Conservation (phyloP, 768 basidiomycete genomes). For the Boletellus ananiceps region DNA sequence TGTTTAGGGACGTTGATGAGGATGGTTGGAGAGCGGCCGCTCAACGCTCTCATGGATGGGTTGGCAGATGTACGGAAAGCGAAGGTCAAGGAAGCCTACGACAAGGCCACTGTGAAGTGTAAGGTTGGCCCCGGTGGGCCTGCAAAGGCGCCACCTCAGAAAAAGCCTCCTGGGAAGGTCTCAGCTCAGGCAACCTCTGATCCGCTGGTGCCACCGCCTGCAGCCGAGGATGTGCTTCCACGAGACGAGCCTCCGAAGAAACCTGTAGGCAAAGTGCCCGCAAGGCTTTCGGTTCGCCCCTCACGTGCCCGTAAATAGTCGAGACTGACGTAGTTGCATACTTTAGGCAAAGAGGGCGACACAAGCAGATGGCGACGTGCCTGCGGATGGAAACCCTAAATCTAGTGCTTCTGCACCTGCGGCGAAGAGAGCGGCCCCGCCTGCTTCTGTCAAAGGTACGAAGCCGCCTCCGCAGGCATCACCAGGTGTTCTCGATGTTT, state of each 20-base stretch:
- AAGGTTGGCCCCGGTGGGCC: slow-evolving; percentile 60
- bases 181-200: slow-evolving; percentile 11
- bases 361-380: slow-evolving; percentile 29
- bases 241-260: slow-evolving; percentile 39
- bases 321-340: slow-evolving; percentile 1
- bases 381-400: slow-evolving; percentile 15
- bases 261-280: slow-evolving; percentile 47
- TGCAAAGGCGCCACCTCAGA: slow-evolving; percentile 39
- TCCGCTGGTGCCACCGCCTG: slow-evolving; percentile 16
- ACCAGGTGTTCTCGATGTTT: slow-evolving; percentile 63
- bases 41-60: slow-evolving; percentile 82
- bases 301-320: neutral
- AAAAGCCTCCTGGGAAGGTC: slow-evolving; percentile 34
- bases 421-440: slow-evolving; percentile 43
- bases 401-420: slow-evolving; percentile 29
- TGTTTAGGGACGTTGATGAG: slow-evolving; percentile 91
- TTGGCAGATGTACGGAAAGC: slow-evolving; percentile 82
- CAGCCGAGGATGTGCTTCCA: slow-evolving; percentile 13
- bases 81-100: slow-evolving; percentile 93
- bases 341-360: slow-evolving; percentile 50
- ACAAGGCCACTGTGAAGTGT: slow-evolving; percentile 88
- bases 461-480: slow-evolving; percentile 49
- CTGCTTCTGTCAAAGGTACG: slow-evolving; percentile 37
- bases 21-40: slow-evolving; percentile 90
- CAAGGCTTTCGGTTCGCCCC: slow-evolving; percentile 38